Evolutionary conservation across 768 basidiomycete genomes (phyloP).

Genomic region (Lyophyllum atratum): DNA sequence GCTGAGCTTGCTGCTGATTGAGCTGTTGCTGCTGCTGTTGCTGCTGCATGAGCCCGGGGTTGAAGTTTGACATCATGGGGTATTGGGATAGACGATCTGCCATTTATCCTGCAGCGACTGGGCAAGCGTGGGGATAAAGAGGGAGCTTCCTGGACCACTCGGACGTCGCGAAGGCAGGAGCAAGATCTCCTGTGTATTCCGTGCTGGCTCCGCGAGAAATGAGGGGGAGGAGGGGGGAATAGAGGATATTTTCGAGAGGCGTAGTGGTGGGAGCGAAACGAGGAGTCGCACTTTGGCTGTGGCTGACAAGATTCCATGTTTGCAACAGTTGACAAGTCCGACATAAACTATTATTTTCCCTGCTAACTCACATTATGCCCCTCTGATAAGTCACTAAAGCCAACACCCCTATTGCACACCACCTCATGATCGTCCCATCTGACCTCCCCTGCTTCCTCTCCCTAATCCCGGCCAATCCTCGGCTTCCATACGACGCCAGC

Average conservation of each 20-base stretch:
- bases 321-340: constrained; percentile 41
- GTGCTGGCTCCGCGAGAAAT: constrained; percentile 16
- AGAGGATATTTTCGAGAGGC: constrained; percentile 35
- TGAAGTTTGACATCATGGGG: constrained; percentile 55
- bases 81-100: constrained; percentile 63
- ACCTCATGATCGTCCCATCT: constrained; percentile 6
- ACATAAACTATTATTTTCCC: constrained; percentile 7
- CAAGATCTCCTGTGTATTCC: constrained; percentile 13
- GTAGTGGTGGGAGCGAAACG: constrained; percentile 63
- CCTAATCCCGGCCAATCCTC: constrained; percentile 10
- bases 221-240: constrained; percentile 26
- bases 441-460: constrained; percentile 7
- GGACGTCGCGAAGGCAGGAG: constrained; percentile 23
- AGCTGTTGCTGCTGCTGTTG: constrained; percentile 44
- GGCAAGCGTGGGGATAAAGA: constrained; percentile 26
- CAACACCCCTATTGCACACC: background rate
- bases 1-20: constrained; percentile 36
- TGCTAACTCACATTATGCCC: constrained; percentile 4
- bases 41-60: constrained; percentile 44
- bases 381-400: constrained; percentile 2
- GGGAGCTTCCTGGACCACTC: constrained; percentile 29
- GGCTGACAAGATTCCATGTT: constrained; percentile 48
- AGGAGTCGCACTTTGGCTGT: constrained; percentile 46
- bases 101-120: constrained; percentile 45
- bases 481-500: background rate